Percentiles rank a stretch among this genome's conserved stretches.
Evolutionary conservation across 129 eudicot genomes (phyloP).

Genomic region (Solidago caesia): DNA sequence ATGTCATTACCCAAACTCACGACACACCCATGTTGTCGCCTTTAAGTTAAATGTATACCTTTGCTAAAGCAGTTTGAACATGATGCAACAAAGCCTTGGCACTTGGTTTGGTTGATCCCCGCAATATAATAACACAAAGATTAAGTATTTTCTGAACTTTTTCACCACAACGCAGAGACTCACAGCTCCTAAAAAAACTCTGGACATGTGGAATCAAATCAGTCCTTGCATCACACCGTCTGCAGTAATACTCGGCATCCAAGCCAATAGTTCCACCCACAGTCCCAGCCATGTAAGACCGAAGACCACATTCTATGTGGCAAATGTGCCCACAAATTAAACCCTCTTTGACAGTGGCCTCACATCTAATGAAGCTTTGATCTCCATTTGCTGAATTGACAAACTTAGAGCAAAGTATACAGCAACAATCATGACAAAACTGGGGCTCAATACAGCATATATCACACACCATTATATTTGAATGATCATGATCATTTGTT

Average conservation of each 20-base stretch:
- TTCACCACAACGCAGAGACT: slow-evolving; percentile 38
- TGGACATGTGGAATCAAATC: slow-evolving; percentile 61
- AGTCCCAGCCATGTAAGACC: slow-evolving; percentile 89
- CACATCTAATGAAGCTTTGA: slow-evolving; percentile 59
- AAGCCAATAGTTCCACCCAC: slow-evolving; percentile 74
- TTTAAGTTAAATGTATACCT: slow-evolving; percentile 45
- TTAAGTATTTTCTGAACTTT: slow-evolving; percentile 50
- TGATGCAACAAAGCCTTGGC: slow-evolving; percentile 50
- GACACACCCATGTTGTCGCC: background rate
- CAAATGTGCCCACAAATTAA: slow-evolving; percentile 69
- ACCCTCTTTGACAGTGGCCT: slow-evolving; percentile 45
- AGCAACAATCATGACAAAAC: slow-evolving; percentile 83
- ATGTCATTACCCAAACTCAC: too few species aligned
- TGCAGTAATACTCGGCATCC: slow-evolving; percentile 86
- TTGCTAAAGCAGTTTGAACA: slow-evolving; percentile 45
- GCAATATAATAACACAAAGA: slow-evolving; percentile 54
- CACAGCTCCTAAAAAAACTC: slow-evolving; percentile 51
- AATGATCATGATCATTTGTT: slow-evolving; percentile 28
- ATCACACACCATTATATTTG: slow-evolving; percentile 56
- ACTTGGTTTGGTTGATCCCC: slow-evolving; percentile 52
- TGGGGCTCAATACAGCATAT: slow-evolving; percentile 74
- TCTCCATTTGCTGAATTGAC: slow-evolving; percentile 38
- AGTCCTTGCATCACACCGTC: slow-evolving; percentile 80
- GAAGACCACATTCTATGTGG: slow-evolving; percentile 72
- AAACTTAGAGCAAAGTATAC: slow-evolving; percentile 69